phyloP scores from a whole-genome alignment of 371 early-diverging fungal genomes.

The Circinella umbellata region DNA sequence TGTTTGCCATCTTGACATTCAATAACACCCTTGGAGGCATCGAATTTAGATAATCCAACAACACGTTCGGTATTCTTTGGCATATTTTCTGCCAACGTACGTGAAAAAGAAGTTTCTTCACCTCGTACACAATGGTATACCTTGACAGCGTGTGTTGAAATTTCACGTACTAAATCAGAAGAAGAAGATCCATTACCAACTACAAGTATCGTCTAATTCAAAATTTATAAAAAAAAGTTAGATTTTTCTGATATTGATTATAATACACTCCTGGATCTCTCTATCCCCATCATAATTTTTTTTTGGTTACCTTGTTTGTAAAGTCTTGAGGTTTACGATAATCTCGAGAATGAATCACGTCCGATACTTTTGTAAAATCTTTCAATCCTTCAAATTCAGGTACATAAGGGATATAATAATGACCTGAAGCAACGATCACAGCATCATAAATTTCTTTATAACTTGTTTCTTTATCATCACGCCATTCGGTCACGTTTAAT shows the following conservation, averaged over 20 bases:
- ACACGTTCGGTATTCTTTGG: conserved; percentile 22
- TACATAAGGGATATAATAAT: conserved; percentile 58
- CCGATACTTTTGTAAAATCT: conserved; percentile 10
- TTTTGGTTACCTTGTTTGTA: conserved; percentile 35
- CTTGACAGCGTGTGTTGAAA: conserved; percentile 32
- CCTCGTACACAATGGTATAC: conserved; percentile 52
- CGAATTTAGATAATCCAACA: conserved; percentile 14
- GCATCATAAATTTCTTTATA: conserved; percentile 54
- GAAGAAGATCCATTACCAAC: conserved; percentile 56
- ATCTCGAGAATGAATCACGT: conserved; percentile 59
- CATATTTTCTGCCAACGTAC: conserved; percentile 16
- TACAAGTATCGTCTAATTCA: conserved; percentile 40
- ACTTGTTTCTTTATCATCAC: conserved; percentile 4
- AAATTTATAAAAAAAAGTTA: too few relatives aligned
- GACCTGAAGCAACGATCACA: conserved; percentile 64
- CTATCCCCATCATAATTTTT: too few relatives aligned
- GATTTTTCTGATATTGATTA: too few relatives aligned
- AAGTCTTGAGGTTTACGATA: conserved; percentile 54
- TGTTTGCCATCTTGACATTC: conserved; percentile 41
- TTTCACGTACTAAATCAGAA: conserved; percentile 55
- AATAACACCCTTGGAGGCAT: conserved; percentile 8
- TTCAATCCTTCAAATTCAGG: conserved; percentile 57
- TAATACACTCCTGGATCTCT: too few relatives aligned
- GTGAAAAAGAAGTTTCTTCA: conserved; percentile 29
- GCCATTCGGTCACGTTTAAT: conserved; percentile 19